Evolutionary conservation across 2,329 filamentous ascomycete species (phyloP), one percentile per base, ranked within the genome.

Genomic region (Coniochaeta sp.): DNA sequence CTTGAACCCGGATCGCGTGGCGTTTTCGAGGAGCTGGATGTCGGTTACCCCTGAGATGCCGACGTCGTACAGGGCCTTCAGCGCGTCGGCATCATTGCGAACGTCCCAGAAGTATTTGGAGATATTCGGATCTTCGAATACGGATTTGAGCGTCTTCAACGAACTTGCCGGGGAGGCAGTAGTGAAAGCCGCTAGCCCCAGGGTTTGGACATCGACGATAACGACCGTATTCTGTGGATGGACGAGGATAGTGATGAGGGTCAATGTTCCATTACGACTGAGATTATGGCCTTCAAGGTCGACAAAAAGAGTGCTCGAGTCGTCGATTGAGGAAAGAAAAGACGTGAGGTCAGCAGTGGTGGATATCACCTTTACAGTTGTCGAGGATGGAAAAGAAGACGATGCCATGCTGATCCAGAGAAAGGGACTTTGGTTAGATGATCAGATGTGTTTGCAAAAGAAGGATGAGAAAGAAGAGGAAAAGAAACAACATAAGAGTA

Each of bases 21-120:
- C 81, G 3, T 79, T 64, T 66, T 86, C 81, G 76, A 86, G 80
- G 0, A 87, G 72, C 65, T 87, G 82, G 0, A 87, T 59, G 64
- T 87, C 82, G 2, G 77, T 62, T 11, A 85, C 66, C 0, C 80
- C 77, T 0, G 64, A 61, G 0, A 86, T 64, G 0, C 60, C 26
- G 62, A 87, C 72, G 0, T 66, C 44, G 62, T 71, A 84, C 36
- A 76, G 78, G 52, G 50, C 66, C 65, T 73, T 83, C 0, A 87
- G 68, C 0, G 83, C 82, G 64, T 86, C 79, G 0, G 83, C 82
- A 64, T 85, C 81, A 63, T 81, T 55, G 26, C 50, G 50, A 26
- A 55, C 50, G 50, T 55, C 50, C 26, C 26, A 55, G 50, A 55
- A 14, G 26, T n/a, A 31, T 14, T 55, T 55, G 50, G 50, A 11